Evolutionary conservation across 208 protist genomes (phyloP), one percentile per base, ranked within the genome.

Genomic region (Leptomonas seymouri): DNA sequence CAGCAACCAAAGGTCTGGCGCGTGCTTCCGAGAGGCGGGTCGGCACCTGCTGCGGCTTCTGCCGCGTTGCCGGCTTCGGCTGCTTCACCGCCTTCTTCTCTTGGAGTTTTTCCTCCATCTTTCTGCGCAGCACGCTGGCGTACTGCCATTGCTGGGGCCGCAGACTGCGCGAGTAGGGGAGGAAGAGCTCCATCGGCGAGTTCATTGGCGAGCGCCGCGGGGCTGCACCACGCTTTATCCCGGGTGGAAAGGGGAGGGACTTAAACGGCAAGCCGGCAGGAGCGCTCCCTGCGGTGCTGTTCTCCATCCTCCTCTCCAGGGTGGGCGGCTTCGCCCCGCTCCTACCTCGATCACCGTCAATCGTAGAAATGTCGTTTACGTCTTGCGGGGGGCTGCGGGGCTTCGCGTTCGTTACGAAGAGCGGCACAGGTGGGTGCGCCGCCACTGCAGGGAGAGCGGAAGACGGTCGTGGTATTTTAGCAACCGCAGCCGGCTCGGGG

Each of bases 91-190:
- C n/a, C 5, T 50, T 45, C 44, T 28, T 27, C 51, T 60, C 42
- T 31, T 50, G 41, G 18, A 25, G 23, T 51, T 59, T 69, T 30
- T 59, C 41, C 3, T 23, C 41, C 31, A 50, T 46, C 36, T 58
- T 57, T 27, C 36, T 58, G 31, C 60, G 27, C 9, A 62, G 57
- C 11, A 62, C 50, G 57, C 41, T 62, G 41, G 57, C 39, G 39
- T 62, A 62, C 57, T 62, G 57, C 57, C 57, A 62, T 21, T 62
- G 57, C 57, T 41, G 57, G 12, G 57, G 57, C 3, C 57, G 57
- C 57, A 62, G 25, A 6, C 34, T 62, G 41, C 39, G 57, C 8
- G 57, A 23, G 11, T 30, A 62, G 0, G 57, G 57, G 14, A 62
- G 57, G 23, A 44, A 62, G 41, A 62, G 41, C 57, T 62, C 57